Evolutionary conservation across 2,329 filamentous ascomycete genomes (phyloP), one percentile per base, ranked within the genome.

Genomic region (Sphaerulina populicola): DNA sequence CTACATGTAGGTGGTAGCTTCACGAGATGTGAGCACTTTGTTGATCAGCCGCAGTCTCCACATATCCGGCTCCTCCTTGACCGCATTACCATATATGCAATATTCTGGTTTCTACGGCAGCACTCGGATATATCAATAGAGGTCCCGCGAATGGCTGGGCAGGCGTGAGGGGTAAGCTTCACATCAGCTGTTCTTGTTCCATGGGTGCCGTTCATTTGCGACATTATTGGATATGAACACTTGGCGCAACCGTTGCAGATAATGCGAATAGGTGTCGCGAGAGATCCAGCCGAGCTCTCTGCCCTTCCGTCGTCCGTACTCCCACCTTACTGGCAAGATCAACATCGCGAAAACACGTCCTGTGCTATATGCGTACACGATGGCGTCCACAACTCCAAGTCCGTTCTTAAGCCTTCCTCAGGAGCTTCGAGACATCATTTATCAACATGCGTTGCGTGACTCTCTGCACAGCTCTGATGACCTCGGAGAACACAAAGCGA

Each of bases 381-480:
- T n/a, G 12, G 31, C 31, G 7, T 35, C 31, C 31, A 35, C 31
- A 7, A 10, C 31, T 35, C 12, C 29, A 10, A 47, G 33, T 18
- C n/a, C 14, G n/a, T 43, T 52, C 7, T 44, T 52, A 6, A 30
- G 12, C n/a, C 33, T 52, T 6, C 49, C 49, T 9, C 49, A 46
- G 43, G 49, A 52, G 11, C 23, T 52, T 29, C 49, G 49, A 14
- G 49, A 52, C 31, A 37, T 52, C 14, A 40, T 52, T 21, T 47
- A 42, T 39, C 31, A 38, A 18, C 37, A 44, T 21, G 49, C 49
- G 14, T 9, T 39, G 3, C 18, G 27, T n/a, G 49, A 47, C 6
- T 30, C 31, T 5, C 27, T 52, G 23, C 49, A 31, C 1, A 23
- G 30, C 30, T 31, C 38, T 21, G n/a, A 47, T n/a, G 15, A 12